Conservation (phyloP, 2,329 filamentous ascomycete species). For the Calonectria henricotiae region DNA sequence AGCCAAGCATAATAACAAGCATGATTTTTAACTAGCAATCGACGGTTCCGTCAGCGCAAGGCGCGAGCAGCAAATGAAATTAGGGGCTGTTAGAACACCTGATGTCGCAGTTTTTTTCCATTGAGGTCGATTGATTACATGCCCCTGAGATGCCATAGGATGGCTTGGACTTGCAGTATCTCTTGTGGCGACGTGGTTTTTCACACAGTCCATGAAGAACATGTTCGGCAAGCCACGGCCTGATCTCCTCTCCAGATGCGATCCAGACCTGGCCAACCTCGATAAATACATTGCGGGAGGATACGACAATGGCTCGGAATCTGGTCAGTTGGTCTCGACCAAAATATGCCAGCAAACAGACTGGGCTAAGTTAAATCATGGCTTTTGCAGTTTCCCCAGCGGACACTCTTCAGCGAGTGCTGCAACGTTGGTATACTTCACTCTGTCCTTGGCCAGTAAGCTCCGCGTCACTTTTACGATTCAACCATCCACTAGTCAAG, state of each 20-base stretch:
- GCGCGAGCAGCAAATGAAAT: too few species aligned
- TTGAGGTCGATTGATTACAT: too few species aligned
- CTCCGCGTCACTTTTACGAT: conserved; percentile 81
- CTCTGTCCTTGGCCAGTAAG: conserved; percentile 89
- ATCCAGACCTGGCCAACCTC: conserved; percentile 79
- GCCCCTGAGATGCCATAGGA: too few species aligned
- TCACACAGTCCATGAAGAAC: conserved; percentile 90
- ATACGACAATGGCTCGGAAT: conserved; percentile 65
- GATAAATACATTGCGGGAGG: conserved; percentile 76
- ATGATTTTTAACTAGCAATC: too few species aligned
- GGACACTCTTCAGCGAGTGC: conserved; percentile 78
- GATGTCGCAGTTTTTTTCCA: too few species aligned
- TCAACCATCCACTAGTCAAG: neutral
- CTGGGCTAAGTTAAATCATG: conserved; percentile 77
- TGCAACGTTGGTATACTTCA: conserved; percentile 87
- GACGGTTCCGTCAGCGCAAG: too few species aligned
- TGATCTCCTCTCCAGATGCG: conserved; percentile 85
- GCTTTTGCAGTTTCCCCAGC: conserved; percentile 83
- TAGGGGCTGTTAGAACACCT: too few species aligned
- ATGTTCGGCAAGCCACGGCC: conserved; percentile 81
- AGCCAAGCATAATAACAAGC: too few species aligned
- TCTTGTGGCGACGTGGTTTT: conserved; percentile 81
- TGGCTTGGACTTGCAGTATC: conserved; percentile 88
- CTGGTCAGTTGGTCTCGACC: conserved; percentile 80
- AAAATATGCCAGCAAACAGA: conserved; percentile 82